phyloP scores from a whole-genome alignment of 176 grass and related monocot genomes.

The Cenchrus fungigraminus region DNA sequence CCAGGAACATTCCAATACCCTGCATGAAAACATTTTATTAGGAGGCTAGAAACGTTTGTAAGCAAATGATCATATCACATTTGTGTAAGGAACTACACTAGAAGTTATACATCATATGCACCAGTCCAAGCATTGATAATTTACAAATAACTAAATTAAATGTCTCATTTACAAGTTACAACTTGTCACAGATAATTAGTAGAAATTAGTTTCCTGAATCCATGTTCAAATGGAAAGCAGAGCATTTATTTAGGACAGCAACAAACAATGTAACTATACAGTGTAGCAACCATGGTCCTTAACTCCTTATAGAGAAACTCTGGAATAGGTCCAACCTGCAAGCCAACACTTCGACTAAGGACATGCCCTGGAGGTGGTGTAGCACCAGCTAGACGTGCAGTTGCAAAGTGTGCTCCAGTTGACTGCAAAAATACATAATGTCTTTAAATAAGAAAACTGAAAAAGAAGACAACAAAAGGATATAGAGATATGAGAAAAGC shows the following conservation, averaged over 20 bases:
- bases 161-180: conserved; percentile 20
- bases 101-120: conserved; percentile 6
- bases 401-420: conserved; percentile 87
- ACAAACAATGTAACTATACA: neutral
- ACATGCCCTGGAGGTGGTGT: conserved; percentile 86
- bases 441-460: conserved; percentile 7
- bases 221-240: conserved; percentile 2
- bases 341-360: conserved; percentile 86
- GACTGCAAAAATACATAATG: conserved; percentile 62
- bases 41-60: neutral
- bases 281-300: neutral
- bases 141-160: conserved; percentile 30
- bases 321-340: conserved; percentile 68
- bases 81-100: neutral
- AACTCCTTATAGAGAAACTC: neutral
- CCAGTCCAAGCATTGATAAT: conserved; percentile 9
- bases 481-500: neutral
- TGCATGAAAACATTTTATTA: conserved; percentile 43
- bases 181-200: conserved; percentile 13
- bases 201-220: neutral
- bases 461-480: conserved; percentile 34
- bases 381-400: conserved; percentile 91
- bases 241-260: neutral
- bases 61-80: conserved; percentile 4
- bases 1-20: conserved; percentile 92